These are phyloP conservation scores for Platanus orientalis DNA, from an alignment of 164 flowering plant genomes.

Conservation along the genomic window DNA sequence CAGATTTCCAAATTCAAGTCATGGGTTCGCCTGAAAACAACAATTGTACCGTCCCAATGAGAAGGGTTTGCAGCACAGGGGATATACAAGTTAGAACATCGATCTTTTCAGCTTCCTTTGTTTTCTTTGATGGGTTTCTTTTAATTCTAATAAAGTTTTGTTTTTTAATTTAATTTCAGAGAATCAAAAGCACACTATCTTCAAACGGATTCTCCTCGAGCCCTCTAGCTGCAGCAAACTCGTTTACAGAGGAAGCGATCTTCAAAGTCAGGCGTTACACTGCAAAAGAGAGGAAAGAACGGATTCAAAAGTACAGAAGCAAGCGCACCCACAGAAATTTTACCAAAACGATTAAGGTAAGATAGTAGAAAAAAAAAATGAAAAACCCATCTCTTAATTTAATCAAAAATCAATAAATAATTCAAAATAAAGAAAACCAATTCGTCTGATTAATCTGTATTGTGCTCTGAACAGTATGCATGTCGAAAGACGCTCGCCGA, in stretches of 20 bases:
- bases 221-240: slow-evolving; percentile 30
- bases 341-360: slow-evolving; percentile 78
- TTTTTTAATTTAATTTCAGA: slow-evolving; percentile 19
- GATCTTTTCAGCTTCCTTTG: background rate
- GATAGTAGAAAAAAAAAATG: background rate
- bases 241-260: slow-evolving; percentile 38
- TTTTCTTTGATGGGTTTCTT: background rate
- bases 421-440: background rate
- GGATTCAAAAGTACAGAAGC: slow-evolving; percentile 68
- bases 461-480: slow-evolving; percentile 46
- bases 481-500: slow-evolving; percentile 89
- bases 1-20: slow-evolving; percentile 27
- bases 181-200: slow-evolving; percentile 13
- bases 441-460: background rate
- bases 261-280: slow-evolving; percentile 64
- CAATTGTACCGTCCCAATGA: slow-evolving; percentile 37
- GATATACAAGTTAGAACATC: slow-evolving; percentile 54
- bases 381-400: background rate
- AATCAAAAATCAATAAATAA: background rate
- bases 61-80: slow-evolving; percentile 80
- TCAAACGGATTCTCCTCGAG: slow-evolving; percentile 33
- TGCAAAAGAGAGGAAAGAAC: slow-evolving; percentile 64
- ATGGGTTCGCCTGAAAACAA: slow-evolving; percentile 36
- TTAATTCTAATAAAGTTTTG: background rate
- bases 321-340: slow-evolving; percentile 74